Evolutionary conservation across 2,329 filamentous ascomycete genomes (phyloP).

Genomic region (Cladosporium sp.): DNA sequence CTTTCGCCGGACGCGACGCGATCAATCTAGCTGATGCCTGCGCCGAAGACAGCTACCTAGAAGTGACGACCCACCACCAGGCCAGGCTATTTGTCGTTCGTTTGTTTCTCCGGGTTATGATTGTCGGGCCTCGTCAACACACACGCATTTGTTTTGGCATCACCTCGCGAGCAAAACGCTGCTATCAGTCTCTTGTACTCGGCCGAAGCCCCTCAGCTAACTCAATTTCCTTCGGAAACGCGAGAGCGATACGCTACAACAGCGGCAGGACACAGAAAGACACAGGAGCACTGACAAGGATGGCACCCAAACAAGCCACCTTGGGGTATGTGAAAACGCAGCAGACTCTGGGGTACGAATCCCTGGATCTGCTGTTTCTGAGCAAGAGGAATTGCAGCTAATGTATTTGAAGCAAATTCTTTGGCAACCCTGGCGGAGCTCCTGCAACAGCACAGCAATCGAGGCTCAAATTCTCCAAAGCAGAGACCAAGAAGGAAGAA

Average conservation of each 20-base stretch:
- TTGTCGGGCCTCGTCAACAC: neutral
- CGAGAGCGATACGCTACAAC: slow-evolving; percentile 10
- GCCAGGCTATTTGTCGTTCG: neutral
- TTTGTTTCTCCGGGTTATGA: slow-evolving; percentile 1
- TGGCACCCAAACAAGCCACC: slow-evolving; percentile 69
- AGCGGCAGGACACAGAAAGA: slow-evolving; percentile 13
- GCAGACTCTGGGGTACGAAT: slow-evolving; percentile 37
- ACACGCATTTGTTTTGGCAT: neutral
- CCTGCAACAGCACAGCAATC: slow-evolving; percentile 66
- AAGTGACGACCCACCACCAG: too few relatives aligned
- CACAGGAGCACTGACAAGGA: slow-evolving; percentile 22
- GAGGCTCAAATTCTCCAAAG: slow-evolving; percentile 63
- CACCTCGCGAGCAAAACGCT: neutral
- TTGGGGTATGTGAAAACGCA: slow-evolving; percentile 70
- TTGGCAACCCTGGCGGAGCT: slow-evolving; percentile 61
- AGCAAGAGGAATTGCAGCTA: neutral
- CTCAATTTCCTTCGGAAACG: slow-evolving; percentile 6
- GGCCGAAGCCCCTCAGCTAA: neutral
- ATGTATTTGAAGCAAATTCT: slow-evolving; percentile 68
- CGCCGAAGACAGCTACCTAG: neutral
- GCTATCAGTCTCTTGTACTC: neutral
- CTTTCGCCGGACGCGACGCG: slow-evolving; percentile 7
- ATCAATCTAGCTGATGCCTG: neutral
- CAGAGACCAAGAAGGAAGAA: slow-evolving; percentile 19
- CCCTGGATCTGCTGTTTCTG: slow-evolving; percentile 58